These are phyloP conservation scores for Spergularia azorica DNA, from an alignment of 179 eudicot species.

Conservation along the genomic window DNA sequence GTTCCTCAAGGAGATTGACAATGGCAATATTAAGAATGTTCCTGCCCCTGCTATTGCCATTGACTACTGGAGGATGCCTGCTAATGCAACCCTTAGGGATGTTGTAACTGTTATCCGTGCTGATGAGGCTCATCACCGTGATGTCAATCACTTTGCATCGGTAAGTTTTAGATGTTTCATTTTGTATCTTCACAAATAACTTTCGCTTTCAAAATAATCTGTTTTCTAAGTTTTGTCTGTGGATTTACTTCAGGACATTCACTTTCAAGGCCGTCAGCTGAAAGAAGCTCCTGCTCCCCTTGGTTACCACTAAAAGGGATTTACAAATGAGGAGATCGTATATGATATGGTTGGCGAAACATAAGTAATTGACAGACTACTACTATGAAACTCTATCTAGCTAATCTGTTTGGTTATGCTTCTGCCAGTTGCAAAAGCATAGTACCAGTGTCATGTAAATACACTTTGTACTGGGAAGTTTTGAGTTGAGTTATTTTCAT, in stretches of 20 bases:
- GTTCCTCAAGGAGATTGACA: conserved; percentile 74
- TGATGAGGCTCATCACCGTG: conserved; percentile 97
- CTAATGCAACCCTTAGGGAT: conserved; percentile 77
- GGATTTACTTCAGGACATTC: conserved; percentile 53
- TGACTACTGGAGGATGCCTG: conserved; percentile 91
- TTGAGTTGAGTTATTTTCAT: not conserved
- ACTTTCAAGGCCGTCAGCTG: conserved; percentile 60
- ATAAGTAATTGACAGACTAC: not conserved
- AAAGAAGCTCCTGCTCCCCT: conserved; percentile 64
- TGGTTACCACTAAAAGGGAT: conserved; percentile 51
- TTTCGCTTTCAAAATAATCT: not conserved
- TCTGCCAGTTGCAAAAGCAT: not conserved
- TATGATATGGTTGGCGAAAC: not conserved
- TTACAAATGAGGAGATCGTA: not conserved
- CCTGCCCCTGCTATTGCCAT: conserved; percentile 89
- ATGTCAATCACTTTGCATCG: conserved; percentile 95
- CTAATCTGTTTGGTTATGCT: not conserved
- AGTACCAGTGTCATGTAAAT: conserved; percentile 18
- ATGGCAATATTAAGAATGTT: conserved; percentile 70
- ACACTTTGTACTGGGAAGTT: conserved; percentile 23
- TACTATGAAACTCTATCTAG: not conserved
- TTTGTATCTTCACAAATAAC: not conserved
- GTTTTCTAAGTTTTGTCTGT: not conserved
- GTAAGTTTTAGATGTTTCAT: conserved; percentile 41
- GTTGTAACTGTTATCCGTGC: conserved; percentile 87